A percentile compares a stretch with the other conserved stretches of the same genome.
Conservation (phyloP, 2,329 filamentous ascomycete genomes). For the Colletotrichum tofieldiae region DNA sequence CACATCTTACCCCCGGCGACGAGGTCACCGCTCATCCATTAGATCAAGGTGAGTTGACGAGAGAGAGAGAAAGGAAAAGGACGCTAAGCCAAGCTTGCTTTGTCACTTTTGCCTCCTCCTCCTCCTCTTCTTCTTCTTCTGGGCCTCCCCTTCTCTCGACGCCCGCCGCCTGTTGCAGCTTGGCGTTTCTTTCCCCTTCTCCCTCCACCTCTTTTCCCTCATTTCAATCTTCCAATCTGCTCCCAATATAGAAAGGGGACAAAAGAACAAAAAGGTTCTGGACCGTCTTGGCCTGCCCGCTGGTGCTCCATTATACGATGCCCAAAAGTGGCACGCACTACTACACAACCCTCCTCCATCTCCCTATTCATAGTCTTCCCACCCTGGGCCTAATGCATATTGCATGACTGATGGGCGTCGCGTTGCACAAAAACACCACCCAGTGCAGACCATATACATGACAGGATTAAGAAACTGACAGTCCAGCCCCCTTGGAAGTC, state of each 20-base stretch:
- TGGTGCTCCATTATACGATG: slow-evolving; percentile 24
- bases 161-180: background rate
- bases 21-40: slow-evolving; percentile 27
- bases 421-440: slow-evolving; percentile 19
- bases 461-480: slow-evolving; percentile 38
- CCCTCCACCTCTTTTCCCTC: slow-evolving; percentile 22
- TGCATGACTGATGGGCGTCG: slow-evolving; percentile 26
- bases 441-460: slow-evolving; percentile 17
- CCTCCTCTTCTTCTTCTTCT: background rate
- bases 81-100: slow-evolving; percentile 25
- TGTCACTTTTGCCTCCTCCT: slow-evolving; percentile 23
- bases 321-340: slow-evolving; percentile 29
- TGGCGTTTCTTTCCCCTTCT: background rate
- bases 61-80: background rate
- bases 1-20: slow-evolving; percentile 4
- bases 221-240: background rate
- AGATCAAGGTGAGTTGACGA: slow-evolving; percentile 35
- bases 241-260: slow-evolving; percentile 16
- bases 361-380: slow-evolving; percentile 8
- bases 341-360: background rate
- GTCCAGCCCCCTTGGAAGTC: slow-evolving; percentile 38
- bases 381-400: slow-evolving; percentile 13
- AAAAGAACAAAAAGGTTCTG: slow-evolving; percentile 22
- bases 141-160: background rate
- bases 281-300: slow-evolving; percentile 30